Percentiles rank a stretch among this genome's conserved stretches.
phyloP scores from a whole-genome alignment of 176 grass and related monocot genomes.

The Triticum monococcum region DNA sequence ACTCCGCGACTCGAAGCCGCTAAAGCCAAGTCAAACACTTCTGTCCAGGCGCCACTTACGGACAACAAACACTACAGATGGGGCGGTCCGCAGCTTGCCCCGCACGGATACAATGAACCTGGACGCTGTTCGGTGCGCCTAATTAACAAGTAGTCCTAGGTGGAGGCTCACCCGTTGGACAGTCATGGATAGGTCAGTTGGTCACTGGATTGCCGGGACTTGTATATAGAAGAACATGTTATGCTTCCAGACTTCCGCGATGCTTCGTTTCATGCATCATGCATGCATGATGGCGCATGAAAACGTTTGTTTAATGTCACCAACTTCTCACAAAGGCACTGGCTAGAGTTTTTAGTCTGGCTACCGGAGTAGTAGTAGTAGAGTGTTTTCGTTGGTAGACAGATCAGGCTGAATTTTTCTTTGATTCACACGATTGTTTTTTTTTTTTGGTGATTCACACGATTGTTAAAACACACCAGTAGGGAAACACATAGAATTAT shows the following conservation, averaged over 20 bases:
- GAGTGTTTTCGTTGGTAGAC: neutral
- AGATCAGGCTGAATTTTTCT: neutral
- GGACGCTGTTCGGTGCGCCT: conserved; percentile 13
- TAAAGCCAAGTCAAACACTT: neutral
- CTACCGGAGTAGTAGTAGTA: no score
- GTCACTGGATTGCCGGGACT: neutral
- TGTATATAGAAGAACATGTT: neutral
- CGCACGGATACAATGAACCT: conserved; percentile 39
- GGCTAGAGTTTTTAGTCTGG: neutral
- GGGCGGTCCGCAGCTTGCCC: conserved; percentile 1
- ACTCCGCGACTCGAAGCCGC: conserved; percentile 30
- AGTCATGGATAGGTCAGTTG: neutral
- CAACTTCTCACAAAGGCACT: neutral
- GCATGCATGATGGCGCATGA: neutral
- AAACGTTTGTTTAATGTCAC: conserved; percentile 5
- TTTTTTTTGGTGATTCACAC: no score
- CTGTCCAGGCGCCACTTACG: no score
- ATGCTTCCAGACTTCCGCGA: neutral
- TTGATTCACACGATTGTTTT: no score
- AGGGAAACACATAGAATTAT: no score
- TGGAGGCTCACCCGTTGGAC: neutral
- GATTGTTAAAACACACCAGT: no score
- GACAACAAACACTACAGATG: neutral
- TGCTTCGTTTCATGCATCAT: neutral
- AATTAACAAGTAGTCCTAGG: neutral